phyloP scores from a whole-genome alignment of 2,329 filamentous ascomycete genomes.

The Fusarium duplospermum region DNA sequence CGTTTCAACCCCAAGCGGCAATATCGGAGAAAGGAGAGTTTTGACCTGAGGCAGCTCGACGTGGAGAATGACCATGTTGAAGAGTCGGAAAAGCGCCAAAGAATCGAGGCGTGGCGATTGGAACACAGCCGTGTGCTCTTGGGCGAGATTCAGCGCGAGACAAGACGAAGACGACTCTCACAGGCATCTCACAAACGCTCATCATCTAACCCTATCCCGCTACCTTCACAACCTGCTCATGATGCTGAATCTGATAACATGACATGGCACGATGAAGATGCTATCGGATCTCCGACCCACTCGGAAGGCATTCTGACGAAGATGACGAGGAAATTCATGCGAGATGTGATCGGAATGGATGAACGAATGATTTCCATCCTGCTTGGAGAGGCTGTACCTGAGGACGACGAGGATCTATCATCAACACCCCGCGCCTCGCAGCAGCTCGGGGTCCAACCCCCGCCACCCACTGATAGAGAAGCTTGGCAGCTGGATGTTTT shows the following conservation, averaged over 20 bases:
- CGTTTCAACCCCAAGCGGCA: slow-evolving; percentile 80
- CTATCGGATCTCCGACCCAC: slow-evolving; percentile 58
- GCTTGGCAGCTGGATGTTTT: slow-evolving; percentile 83
- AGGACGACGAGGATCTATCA: slow-evolving; percentile 59
- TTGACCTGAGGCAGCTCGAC: slow-evolving; percentile 63
- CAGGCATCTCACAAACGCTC: slow-evolving; percentile 58
- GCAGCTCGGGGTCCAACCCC: slow-evolving; percentile 43
- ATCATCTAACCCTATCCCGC: slow-evolving; percentile 44
- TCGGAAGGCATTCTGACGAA: slow-evolving; percentile 81
- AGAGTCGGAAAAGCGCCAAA: slow-evolving; percentile 79
- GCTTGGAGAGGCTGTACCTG: slow-evolving; percentile 81
- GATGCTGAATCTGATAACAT: slow-evolving; percentile 54
- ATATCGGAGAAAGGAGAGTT: slow-evolving; percentile 63
- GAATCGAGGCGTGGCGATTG: slow-evolving; percentile 92
- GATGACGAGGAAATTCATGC: slow-evolving; percentile 86
- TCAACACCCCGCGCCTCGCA: slow-evolving; percentile 60
- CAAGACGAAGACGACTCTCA: slow-evolving; percentile 74
- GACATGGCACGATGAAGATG: slow-evolving; percentile 66
- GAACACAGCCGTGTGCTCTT: slow-evolving; percentile 89
- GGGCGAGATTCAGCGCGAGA: slow-evolving; percentile 91
- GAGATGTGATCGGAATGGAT: slow-evolving; percentile 91
- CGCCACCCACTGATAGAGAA: slow-evolving; percentile 50
- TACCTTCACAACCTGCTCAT: slow-evolving; percentile 40
- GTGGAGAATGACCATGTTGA: slow-evolving; percentile 66
- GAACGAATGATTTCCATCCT: slow-evolving; percentile 86